Conservation (phyloP, 495 filamentous ascomycete species). For the Xylaria venustula region DNA sequence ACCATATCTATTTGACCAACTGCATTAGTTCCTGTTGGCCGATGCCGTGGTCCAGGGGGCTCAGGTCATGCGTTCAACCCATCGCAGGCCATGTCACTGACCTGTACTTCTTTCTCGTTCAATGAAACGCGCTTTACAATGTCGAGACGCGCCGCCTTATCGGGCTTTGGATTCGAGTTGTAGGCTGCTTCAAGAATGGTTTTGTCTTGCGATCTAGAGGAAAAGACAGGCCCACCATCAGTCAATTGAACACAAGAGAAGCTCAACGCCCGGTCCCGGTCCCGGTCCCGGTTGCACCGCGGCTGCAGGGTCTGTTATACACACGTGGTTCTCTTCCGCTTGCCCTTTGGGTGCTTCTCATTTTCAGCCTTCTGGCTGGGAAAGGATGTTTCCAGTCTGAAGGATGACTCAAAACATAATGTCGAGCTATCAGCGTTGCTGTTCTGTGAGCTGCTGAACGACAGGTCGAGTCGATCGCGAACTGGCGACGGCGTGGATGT, state of each 20-base stretch:
- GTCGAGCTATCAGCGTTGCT: constrained; percentile 28
- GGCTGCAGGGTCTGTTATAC: constrained; percentile 20
- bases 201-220: constrained; percentile 78
- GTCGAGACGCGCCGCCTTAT: constrained; percentile 80
- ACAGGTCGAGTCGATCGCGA: constrained; percentile 23
- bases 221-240: constrained; percentile 9
- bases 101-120: constrained; percentile 97
- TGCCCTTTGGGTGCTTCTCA: constrained; percentile 48
- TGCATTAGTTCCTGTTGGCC: constrained; percentile 18
- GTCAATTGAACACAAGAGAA: constrained; percentile 7
- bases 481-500: constrained; percentile 26
- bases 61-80: background rate
- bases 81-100: constrained; percentile 44
- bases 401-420: constrained; percentile 32
- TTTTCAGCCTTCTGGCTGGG: constrained; percentile 26
- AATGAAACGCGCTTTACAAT: constrained; percentile 83
- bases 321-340: constrained; percentile 56
- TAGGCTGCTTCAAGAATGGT: constrained; percentile 88
- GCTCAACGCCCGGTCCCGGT: background rate
- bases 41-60: background rate
- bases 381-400: constrained; percentile 29
- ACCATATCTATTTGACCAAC: constrained; percentile 79
- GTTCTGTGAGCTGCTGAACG: constrained; percentile 29
- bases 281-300: background rate
- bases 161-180: constrained; percentile 81